phyloP scores from a whole-genome alignment of 2,329 filamentous ascomycete species.

The Moelleriella libera region DNA sequence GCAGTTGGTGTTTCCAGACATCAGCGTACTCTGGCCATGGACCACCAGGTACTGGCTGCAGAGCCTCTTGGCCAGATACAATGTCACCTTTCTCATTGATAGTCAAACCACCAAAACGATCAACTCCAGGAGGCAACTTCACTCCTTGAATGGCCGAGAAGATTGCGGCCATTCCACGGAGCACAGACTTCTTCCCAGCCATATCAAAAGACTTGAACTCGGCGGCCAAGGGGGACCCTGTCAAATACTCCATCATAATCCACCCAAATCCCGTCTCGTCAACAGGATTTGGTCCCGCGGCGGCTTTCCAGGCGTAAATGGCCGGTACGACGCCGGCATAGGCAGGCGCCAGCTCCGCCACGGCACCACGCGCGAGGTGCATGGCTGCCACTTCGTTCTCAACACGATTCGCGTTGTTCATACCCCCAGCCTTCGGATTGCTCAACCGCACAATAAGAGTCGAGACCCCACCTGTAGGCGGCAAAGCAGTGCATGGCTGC shows the following conservation, averaged over 20 bases:
- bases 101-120: not conserved
- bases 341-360: not conserved
- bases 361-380: not conserved
- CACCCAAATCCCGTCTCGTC: slow-evolving; percentile 1
- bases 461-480: not conserved
- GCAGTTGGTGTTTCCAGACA: not conserved
- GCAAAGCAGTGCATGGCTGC: not conserved
- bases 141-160: not conserved
- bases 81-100: not conserved
- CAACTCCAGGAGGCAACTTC: not conserved
- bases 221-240: not conserved
- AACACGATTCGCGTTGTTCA: slow-evolving; percentile 1
- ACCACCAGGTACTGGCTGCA: not conserved
- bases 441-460: not conserved
- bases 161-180: not conserved
- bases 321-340: not conserved
- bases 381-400: slow-evolving; percentile 1
- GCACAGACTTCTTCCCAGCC: not conserved
- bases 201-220: not conserved
- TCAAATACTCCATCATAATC: not conserved
- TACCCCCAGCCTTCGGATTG: not conserved
- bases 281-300: not conserved
- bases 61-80: not conserved
- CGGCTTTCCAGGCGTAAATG: not conserved
- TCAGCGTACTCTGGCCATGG: not conserved